phyloP scores from a whole-genome alignment of 169 alveolate species.

The Plasmodium ovale region DNA sequence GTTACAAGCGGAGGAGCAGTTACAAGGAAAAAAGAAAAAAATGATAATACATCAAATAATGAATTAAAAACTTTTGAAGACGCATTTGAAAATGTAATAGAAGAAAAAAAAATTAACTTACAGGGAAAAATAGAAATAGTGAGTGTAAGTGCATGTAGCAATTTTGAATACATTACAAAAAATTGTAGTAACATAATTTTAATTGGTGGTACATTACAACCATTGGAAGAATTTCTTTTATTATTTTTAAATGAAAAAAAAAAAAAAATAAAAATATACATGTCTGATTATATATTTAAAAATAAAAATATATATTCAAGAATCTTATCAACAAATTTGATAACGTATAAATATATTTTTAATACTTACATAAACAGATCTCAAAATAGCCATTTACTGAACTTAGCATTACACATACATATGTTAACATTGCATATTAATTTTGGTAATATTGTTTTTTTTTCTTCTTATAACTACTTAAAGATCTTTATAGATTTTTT shows the following conservation, averaged over 20 bases:
- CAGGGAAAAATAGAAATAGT: slow-evolving; percentile 62
- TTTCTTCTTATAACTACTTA: slow-evolving; percentile 82
- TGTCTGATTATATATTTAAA: slow-evolving; percentile 66
- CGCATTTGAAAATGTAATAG: not conserved
- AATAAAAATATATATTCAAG: slow-evolving; percentile 52
- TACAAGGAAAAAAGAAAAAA: not conserved
- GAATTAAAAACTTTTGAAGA: no score
- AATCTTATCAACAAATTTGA: slow-evolving; percentile 12
- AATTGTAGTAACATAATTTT: slow-evolving; percentile 78
- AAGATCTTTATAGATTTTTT: slow-evolving; percentile 68
- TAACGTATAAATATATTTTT: slow-evolving; percentile 53
- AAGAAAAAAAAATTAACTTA: not conserved
- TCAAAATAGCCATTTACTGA: slow-evolving; percentile 61
- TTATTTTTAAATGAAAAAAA: slow-evolving; percentile 39
- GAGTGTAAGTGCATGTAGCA: slow-evolving; percentile 77
- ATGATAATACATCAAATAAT: no score
- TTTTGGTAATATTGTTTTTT: slow-evolving; percentile 86
- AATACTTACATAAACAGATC: slow-evolving; percentile 80
- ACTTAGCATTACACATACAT: slow-evolving; percentile 73
- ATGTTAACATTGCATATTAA: slow-evolving; percentile 77
- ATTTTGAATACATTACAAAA: slow-evolving; percentile 60
- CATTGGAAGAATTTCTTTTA: slow-evolving; percentile 82
- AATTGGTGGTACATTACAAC: slow-evolving; percentile 86
- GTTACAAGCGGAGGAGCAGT: no score
- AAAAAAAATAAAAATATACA: slow-evolving; percentile 17